A percentile compares a stretch with the other conserved stretches of the same genome.
Evolutionary conservation across 768 basidiomycete species (phyloP).

Genomic region (Pulveroboletus sp.): DNA sequence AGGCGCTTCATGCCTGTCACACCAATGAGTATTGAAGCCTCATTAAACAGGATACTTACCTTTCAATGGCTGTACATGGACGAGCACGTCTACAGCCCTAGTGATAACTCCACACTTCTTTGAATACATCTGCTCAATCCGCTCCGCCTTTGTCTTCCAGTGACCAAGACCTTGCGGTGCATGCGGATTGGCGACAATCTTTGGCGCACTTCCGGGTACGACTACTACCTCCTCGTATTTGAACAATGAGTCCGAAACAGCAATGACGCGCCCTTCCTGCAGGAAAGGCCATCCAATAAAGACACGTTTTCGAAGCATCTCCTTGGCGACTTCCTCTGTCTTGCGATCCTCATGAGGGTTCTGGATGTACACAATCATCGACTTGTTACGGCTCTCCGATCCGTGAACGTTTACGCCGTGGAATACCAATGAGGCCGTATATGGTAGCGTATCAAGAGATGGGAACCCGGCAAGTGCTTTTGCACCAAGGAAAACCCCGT

Average conservation of each 20-base stretch:
- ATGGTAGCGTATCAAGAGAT: constrained; percentile 83
- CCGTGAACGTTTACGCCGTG: constrained; percentile 95
- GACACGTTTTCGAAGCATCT: constrained; percentile 69
- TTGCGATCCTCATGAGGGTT: constrained; percentile 67
- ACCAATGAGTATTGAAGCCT: neutral
- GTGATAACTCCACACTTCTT: constrained; percentile 86
- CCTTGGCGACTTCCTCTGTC: constrained; percentile 66
- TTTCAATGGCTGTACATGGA: constrained; percentile 90
- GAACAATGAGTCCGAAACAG: constrained; percentile 82
- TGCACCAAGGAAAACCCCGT: constrained; percentile 82
- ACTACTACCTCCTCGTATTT: constrained; percentile 72
- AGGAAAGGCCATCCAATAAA: constrained; percentile 94
- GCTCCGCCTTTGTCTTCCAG: constrained; percentile 81
- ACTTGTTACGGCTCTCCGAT: constrained; percentile 84
- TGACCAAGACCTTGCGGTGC: constrained; percentile 56
- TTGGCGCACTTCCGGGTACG: constrained; percentile 44
- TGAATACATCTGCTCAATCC: constrained; percentile 79
- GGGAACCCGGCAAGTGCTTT: constrained; percentile 94
- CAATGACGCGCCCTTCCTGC: constrained; percentile 83
- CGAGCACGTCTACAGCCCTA: constrained; percentile 69
- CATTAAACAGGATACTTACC: constrained; percentile 41
- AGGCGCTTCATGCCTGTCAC: constrained; percentile 77
- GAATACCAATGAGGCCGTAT: constrained; percentile 68
- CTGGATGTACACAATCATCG: constrained; percentile 84
- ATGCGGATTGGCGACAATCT: constrained; percentile 71